Evolutionary conservation across 805 yeast species (phyloP), one percentile per base, ranked within the genome.

Genomic region (Candida maesae): DNA sequence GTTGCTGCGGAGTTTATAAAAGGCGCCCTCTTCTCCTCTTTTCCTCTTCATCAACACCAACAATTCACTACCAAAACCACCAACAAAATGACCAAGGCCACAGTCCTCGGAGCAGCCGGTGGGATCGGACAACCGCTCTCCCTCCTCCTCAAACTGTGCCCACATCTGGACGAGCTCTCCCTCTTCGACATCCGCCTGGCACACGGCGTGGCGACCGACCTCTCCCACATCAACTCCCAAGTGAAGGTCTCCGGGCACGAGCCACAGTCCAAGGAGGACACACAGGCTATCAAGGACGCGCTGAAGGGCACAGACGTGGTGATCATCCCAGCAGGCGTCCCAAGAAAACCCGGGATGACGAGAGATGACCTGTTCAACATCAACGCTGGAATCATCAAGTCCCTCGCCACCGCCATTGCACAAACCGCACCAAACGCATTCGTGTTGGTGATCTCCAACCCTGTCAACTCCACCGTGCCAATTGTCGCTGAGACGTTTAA

Each of bases 111-210:
- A 51, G 96, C 96, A 44, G 89, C 91, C 40, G 95, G 95, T 55
- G 96, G 96, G 46, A 88, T 88, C 60, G 96, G 96, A 41, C 96
- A 89, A 71, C 95, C 96, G 32, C 73, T 88, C 47, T 86, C 95
- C 12, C 76, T 89, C 41, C 73, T 88, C 49, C 70, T 88, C 53
- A 88, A 88, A 65, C 68, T 87, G 45, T 77, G 79, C 53, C 78
- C 78, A 38, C 45, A 50, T 29, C 69, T 81, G 36, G 70, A 72
- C 45, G 79, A 81, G 53, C 71, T 88, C 53, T 79, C 95, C 5
- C 73, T 88, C 44, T 88, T 79, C 65, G 96, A 89, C 70, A 88
- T 89, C 34, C 90, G 85, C 59, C 77, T 81, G 56, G 77, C 83
- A 24, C 84, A 84, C 36, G 96, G 96, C 53, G 95, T 88, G 28